Percentiles rank a stretch among this genome's conserved stretches.
These are phyloP conservation scores for Phytophthora fragariaefolia DNA, from an alignment of 352 stramenopile species.

Conservation along the genomic window DNA sequence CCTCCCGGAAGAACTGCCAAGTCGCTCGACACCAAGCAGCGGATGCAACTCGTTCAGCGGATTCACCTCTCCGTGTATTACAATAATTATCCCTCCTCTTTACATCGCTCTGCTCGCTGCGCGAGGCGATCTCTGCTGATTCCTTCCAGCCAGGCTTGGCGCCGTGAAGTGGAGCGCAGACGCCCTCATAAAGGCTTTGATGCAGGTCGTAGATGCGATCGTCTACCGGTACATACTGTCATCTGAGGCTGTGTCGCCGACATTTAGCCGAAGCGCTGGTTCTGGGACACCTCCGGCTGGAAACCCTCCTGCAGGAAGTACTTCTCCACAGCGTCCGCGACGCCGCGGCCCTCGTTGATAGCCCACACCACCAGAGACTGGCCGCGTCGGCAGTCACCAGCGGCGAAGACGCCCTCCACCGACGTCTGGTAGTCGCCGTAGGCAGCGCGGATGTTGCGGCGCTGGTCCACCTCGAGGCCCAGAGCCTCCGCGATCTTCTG, in stretches of 20 bases:
- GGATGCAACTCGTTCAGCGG: slow-evolving; percentile 8
- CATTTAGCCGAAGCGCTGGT: slow-evolving; percentile 74
- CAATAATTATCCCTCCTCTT: slow-evolving; percentile 43
- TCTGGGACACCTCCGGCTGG: slow-evolving; percentile 81
- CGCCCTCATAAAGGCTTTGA: slow-evolving; percentile 21
- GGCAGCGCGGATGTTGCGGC: slow-evolving; percentile 93
- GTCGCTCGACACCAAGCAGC: neutral
- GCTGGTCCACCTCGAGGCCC: slow-evolving; percentile 92
- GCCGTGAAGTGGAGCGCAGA: slow-evolving; percentile 3
- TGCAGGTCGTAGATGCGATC: slow-evolving; percentile 17
- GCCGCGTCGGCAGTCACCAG: slow-evolving; percentile 96
- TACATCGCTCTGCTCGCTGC: slow-evolving; percentile 21
- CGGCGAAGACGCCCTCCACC: slow-evolving; percentile 96
- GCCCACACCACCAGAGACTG: slow-evolving; percentile 99
- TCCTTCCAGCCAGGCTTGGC: slow-evolving; percentile 13
- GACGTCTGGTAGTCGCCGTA: slow-evolving; percentile 96
- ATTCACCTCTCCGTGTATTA: slow-evolving; percentile 34
- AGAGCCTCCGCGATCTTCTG: slow-evolving; percentile 91
- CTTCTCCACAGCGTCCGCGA: slow-evolving; percentile 88
- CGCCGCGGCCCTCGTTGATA: slow-evolving; percentile 97
- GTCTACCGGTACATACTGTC: slow-evolving; percentile 40
- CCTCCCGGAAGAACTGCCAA: neutral
- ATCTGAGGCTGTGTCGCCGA: slow-evolving; percentile 2
- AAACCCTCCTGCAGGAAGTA: slow-evolving; percentile 84
- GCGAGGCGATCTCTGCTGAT: slow-evolving; percentile 10